These are phyloP conservation scores for Puccinia novopanici DNA, from an alignment of 1,284 basidiomycete species.

Conservation along the genomic window DNA sequence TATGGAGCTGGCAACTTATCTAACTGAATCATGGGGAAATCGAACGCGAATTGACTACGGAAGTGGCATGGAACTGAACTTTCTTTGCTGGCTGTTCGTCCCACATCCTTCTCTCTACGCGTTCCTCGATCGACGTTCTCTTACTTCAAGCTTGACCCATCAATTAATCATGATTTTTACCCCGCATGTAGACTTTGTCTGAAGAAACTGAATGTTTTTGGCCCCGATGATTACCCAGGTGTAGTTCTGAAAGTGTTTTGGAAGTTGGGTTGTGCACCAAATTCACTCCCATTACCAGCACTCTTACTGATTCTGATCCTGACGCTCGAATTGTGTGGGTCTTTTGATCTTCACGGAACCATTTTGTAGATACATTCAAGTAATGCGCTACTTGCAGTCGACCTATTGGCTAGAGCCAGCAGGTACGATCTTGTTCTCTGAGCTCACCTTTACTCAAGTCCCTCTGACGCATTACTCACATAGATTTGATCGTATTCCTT, in stretches of 20 bases:
- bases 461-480: background rate
- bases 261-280: slow-evolving; percentile 64
- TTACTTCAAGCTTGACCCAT: background rate
- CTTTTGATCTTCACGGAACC: background rate
- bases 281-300: slow-evolving; percentile 10
- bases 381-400: slow-evolving; percentile 87
- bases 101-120: background rate
- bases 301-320: background rate
- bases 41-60: slow-evolving; percentile 92
- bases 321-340: background rate
- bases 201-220: slow-evolving; percentile 71
- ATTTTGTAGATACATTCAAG: slow-evolving; percentile 71
- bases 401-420: slow-evolving; percentile 98
- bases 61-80: slow-evolving; percentile 98
- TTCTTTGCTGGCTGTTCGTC: slow-evolving; percentile 90
- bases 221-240: slow-evolving; percentile 70
- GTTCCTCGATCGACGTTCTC: background rate
- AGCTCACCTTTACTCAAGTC: background rate
- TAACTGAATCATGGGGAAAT: slow-evolving; percentile 88
- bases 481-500: background rate
- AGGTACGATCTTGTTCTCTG: slow-evolving; percentile 61
- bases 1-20: slow-evolving; percentile 75
- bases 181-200: slow-evolving; percentile 72
- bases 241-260: slow-evolving; percentile 87
- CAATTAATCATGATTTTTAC: background rate